Conservation (phyloP, 768 basidiomycete genomes). For the Mycena maculata region DNA sequence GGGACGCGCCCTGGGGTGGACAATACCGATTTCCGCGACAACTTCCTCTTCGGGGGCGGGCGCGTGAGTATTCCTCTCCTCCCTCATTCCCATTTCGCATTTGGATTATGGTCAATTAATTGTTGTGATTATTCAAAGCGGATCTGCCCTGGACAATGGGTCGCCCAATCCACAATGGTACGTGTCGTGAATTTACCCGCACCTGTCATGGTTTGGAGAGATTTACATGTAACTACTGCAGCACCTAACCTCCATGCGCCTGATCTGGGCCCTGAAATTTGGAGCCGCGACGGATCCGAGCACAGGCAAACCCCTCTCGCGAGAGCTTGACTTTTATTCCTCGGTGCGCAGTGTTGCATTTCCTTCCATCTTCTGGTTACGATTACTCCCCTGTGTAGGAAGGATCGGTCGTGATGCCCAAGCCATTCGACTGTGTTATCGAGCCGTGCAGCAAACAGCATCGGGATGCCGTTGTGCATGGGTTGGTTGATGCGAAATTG, state of each 20-base stretch:
- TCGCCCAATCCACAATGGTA: constrained; percentile 3
- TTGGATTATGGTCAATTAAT: no score
- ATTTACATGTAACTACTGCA: background rate
- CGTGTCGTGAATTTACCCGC: no score
- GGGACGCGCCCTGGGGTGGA: constrained; percentile 15
- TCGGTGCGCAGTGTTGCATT: background rate
- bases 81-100: background rate
- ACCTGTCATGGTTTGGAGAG: background rate
- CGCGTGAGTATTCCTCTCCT: background rate
- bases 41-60: constrained; percentile 1
- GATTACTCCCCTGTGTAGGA: background rate
- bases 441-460: background rate
- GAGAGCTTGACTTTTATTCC: constrained; percentile 3
- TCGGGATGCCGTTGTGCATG: background rate
- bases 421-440: constrained; percentile 17
- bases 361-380: background rate
- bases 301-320: background rate
- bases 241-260: constrained; percentile 8
- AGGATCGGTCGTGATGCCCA: constrained; percentile 2
- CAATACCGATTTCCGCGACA: constrained; percentile 15
- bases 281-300: background rate
- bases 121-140: background rate
- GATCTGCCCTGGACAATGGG: constrained; percentile 16
- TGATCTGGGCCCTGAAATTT: constrained; percentile 15
- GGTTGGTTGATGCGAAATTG: constrained; percentile 4